Evolutionary conservation across 139 green algal species (phyloP), one percentile per base, ranked within the genome.

Genomic region (Closterium sp.): DNA sequence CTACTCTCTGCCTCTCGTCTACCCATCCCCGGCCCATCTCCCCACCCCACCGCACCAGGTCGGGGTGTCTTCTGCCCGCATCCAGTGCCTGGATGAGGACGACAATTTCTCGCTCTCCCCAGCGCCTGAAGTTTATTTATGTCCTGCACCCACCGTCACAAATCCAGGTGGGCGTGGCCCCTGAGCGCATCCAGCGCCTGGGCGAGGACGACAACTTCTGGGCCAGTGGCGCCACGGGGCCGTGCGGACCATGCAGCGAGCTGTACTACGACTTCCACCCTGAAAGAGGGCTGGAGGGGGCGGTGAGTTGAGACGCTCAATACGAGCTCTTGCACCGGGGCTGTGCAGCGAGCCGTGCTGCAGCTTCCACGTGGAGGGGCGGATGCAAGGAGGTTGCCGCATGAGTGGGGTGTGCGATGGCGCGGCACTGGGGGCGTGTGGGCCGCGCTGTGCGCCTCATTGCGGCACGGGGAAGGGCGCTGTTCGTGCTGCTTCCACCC

Each of bases 231-330:
- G 91, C 97, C 86, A 96, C 96, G 92, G 97, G 97, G 10, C 97
- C 97, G 2, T 99, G 97, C 94, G 97, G 97, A 16, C 97, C 97
- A n/a, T 99, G 97, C 96, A 97, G 95, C 30, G 97, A 99, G 96
- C 95, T 99, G 8, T 99, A 99, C 95, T 99, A 97, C 88, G 97
- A 99, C 94, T 98, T 98, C 87, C 92, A 96, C 86, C 97, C 97
- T 1, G 97, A 98, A 94, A 76, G 91, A 1, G 97, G 97, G 4
- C 55, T 89, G 2, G 84, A 90, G 2, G 95, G 85, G 84, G 93
- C 89, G 30, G 90, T 90, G 33, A 38, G 55, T 33, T 76, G 28
- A 5, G 12, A 10, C 19, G 38, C 38, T 69, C 1, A 12, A 69
- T 69, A 69, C 9, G 3, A 25, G 33, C 0, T 1, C 84, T 43